Conservation (phyloP, 2,329 filamentous ascomycete genomes). For the Aspergillus candidus region DNA sequence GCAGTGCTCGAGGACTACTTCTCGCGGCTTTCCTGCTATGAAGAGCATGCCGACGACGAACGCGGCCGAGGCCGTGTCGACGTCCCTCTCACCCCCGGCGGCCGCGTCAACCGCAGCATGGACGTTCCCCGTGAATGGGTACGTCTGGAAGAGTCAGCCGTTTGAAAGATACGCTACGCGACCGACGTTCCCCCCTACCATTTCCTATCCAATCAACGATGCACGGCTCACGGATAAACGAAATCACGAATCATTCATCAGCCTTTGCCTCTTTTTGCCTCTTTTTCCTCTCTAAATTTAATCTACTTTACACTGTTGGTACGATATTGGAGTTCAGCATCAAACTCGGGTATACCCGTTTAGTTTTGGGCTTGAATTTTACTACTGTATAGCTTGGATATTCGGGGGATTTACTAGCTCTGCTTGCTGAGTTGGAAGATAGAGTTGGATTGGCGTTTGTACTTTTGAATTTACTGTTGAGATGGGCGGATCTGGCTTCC, state of each 20-base stretch:
- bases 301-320: too few species aligned
- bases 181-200: neutral
- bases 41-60: slow-evolving; percentile 56
- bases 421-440: too few species aligned
- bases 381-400: too few species aligned
- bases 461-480: too few species aligned
- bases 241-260: slow-evolving; percentile 7
- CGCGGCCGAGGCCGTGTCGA: slow-evolving; percentile 44
- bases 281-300: neutral
- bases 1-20: slow-evolving; percentile 80
- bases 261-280: neutral
- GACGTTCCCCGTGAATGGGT: slow-evolving; percentile 56
- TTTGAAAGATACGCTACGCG: slow-evolving; percentile 1
- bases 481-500: too few species aligned
- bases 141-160: slow-evolving; percentile 27
- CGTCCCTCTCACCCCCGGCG: slow-evolving; percentile 58
- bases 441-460: too few species aligned
- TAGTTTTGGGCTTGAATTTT: too few species aligned
- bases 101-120: slow-evolving; percentile 58
- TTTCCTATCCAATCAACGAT: too few species aligned
- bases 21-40: slow-evolving; percentile 61
- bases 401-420: too few species aligned
- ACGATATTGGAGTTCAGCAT: too few species aligned
- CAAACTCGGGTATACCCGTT: too few species aligned
- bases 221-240: slow-evolving; percentile 3